Conservation (phyloP, 2,329 filamentous ascomycete species). For the Claviceps cyperi region DNA sequence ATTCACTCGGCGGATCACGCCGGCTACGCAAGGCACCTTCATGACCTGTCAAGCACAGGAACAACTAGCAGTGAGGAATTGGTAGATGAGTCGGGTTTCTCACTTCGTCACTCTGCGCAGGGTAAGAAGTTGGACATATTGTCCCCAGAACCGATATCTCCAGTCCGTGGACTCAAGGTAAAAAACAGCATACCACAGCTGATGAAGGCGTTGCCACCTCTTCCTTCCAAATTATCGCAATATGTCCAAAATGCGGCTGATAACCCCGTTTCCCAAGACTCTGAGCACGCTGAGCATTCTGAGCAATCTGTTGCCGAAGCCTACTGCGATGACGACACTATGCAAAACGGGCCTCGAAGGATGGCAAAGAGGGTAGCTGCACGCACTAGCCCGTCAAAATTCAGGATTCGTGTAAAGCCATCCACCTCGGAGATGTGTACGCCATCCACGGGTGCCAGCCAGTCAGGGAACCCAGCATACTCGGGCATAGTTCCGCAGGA, state of each 20-base stretch:
- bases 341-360: background rate
- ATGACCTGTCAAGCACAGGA: slow-evolving; percentile 12
- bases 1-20: background rate
- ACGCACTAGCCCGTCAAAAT: slow-evolving; percentile 10
- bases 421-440: slow-evolving; percentile 7
- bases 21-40: slow-evolving; percentile 11
- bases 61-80: slow-evolving; percentile 9
- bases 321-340: background rate
- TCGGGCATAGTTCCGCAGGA: background rate
- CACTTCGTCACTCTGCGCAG: slow-evolving; percentile 1
- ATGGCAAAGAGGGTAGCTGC: background rate
- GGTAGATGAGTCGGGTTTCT: slow-evolving; percentile 2
- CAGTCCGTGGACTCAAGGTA: slow-evolving; percentile 27
- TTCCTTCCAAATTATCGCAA: slow-evolving; percentile 20
- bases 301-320: background rate
- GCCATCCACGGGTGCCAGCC: background rate
- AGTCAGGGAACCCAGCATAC: background rate
- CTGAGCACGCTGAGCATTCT: background rate
- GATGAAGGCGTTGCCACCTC: slow-evolving; percentile 36
- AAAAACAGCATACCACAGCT: slow-evolving; percentile 36
- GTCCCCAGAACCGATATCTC: slow-evolving; percentile 34
- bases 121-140: slow-evolving; percentile 19
- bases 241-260: background rate
- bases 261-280: background rate
- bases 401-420: slow-evolving; percentile 16